Evolutionary conservation across 345 rosid genomes (phyloP), one percentile per base, ranked within the genome.

Genomic region (Camelina laxa): DNA sequence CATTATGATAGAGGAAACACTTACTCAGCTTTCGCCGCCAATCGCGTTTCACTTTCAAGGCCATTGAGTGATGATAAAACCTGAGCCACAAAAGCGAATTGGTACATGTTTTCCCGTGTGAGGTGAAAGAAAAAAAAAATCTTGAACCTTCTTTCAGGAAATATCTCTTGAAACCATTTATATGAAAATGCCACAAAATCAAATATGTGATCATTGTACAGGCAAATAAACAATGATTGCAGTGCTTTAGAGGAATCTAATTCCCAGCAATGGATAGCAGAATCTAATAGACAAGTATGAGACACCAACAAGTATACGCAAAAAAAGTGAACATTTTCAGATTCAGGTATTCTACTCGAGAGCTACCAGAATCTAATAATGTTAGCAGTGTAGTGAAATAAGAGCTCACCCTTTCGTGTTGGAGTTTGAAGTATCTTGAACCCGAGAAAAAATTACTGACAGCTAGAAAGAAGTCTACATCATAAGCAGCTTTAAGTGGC

Each of bases 1-100:
- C 50, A 49, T 48, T 60, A 51, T 16, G 70, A 75, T 53, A 47
- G 67, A 42, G 38, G 50, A 80, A 67, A 67, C 64, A 84, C 97
- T 86, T 77, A 89, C 98, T 84, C 87, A 47, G 85, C 81, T 84
- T 93, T 93, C 22, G 96, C 85, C 47, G 74, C 74, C 62, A 93
- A 49, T 68, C 97, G 91, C 19, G 88, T 83, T 72, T 78, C 83
- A 48, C 72, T 78, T 77, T 82, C 81, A 69, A 93, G 85, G 77
- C 89, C 91, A 83, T 88, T 82, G 19, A 91, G 81, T 5, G 96
- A 89, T 53, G 81, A 83, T 72, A 93, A 76, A 54, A 91, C 91
- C 97, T 93, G 87, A 77, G 82, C 35, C 35, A 65, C 68, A 75
- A 27, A 47, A 47, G 47, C 64, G 45, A 56, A 57, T 6, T 57